These are phyloP conservation scores for Annulohypoxylon truncatum DNA, from an alignment of 2,329 filamentous ascomycete species.

Conservation along the genomic window DNA sequence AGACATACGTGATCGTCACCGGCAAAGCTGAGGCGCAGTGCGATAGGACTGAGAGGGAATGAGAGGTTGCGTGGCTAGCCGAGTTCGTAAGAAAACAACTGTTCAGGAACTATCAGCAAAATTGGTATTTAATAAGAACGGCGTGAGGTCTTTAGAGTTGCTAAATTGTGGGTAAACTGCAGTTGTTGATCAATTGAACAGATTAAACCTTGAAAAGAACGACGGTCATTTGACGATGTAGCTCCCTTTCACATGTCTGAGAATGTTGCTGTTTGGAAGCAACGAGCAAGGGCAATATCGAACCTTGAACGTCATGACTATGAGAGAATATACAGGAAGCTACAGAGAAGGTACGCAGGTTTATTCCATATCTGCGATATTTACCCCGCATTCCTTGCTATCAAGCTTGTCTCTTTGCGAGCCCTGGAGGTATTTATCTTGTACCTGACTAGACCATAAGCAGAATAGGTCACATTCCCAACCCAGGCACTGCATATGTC, in stretches of 20 bases:
- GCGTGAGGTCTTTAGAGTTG: not conserved
- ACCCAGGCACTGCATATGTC: not conserved
- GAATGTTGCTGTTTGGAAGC: not conserved
- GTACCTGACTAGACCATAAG: slow-evolving; percentile 6
- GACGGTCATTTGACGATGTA: slow-evolving; percentile 13
- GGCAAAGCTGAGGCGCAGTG: slow-evolving; percentile 18
- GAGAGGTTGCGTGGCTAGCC: slow-evolving; percentile 8
- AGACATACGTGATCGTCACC: slow-evolving; percentile 6
- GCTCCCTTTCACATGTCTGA: slow-evolving; percentile 23
- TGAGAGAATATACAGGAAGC: not conserved
- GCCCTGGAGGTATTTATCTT: not conserved
- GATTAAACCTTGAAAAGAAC: not conserved
- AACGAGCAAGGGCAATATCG: slow-evolving; percentile 7
- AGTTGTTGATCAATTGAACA: not conserved
- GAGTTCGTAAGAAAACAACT: not conserved
- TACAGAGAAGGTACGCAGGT: slow-evolving; percentile 3
- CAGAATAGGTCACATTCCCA: not conserved
- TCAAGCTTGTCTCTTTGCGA: not conserved
- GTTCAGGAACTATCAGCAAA: not conserved
- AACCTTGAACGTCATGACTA: slow-evolving; percentile 5
- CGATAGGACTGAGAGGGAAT: not conserved
- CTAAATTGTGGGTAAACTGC: not conserved
- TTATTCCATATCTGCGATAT: not conserved
- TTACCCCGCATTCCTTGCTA: slow-evolving; percentile 21
- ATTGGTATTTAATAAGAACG: not conserved